Evolutionary conservation across 1,284 basidiomycete genomes (phyloP).

Genomic region (Rhodofomes roseus): DNA sequence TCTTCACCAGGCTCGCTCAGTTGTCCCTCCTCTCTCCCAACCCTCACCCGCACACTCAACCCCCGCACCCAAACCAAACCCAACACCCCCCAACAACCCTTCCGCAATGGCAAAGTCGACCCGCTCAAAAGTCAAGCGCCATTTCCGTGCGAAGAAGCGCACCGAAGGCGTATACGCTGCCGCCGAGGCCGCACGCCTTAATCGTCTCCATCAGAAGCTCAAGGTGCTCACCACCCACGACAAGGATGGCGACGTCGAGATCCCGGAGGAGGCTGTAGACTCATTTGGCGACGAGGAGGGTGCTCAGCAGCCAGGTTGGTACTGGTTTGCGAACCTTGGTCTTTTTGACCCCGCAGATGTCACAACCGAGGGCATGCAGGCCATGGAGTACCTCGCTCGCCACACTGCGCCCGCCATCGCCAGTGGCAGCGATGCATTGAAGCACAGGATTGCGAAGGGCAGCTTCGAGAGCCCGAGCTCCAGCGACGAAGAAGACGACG

Average conservation of each 20-base stretch:
- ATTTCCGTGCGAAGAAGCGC: constrained; percentile 84
- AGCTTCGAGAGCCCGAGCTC: not conserved
- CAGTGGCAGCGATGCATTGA: not conserved
- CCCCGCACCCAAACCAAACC: not conserved
- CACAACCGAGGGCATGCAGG: constrained; percentile 43
- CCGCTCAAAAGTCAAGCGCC: constrained; percentile 85
- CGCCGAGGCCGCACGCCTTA: constrained; percentile 78
- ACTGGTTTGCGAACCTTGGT: constrained; percentile 52
- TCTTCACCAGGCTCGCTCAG: not conserved
- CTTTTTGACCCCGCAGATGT: constrained; percentile 54
- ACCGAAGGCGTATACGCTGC: constrained; percentile 81
- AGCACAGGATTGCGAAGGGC: not conserved
- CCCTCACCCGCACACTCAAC: not conserved
- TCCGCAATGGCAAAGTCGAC: constrained; percentile 87
- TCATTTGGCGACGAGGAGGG: constrained; percentile 23
- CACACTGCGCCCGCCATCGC: not conserved
- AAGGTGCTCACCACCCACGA: constrained; percentile 40
- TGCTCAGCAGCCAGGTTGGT: constrained; percentile 59
- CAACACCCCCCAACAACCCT: not conserved
- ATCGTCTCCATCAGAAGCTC: constrained; percentile 76
- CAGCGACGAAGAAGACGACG: not conserved
- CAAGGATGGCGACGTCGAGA: constrained; percentile 36
- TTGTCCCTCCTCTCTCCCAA: not conserved
- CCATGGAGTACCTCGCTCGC: constrained; percentile 8
- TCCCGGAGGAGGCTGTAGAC: constrained; percentile 17